These are phyloP conservation scores for Pontederia paniculata DNA, from an alignment of 176 grass and related monocot genomes.

Conservation along the genomic window DNA sequence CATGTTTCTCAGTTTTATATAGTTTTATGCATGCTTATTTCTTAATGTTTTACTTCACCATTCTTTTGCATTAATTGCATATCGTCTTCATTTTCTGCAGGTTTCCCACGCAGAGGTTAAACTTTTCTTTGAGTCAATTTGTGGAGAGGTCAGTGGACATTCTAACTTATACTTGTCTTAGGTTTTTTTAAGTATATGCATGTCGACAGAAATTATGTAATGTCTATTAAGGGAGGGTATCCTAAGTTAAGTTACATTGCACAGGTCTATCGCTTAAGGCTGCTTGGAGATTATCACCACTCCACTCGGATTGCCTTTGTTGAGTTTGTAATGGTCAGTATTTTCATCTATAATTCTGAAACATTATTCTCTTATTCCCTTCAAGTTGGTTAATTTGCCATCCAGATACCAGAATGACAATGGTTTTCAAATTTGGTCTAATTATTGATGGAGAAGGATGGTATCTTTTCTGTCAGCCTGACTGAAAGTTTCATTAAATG, in stretches of 20 bases:
- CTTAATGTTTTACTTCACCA: conserved; percentile 12
- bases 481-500: no score
- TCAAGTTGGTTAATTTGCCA: background rate
- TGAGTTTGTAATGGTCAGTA: conserved; percentile 93
- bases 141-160: conserved; percentile 67
- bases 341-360: background rate
- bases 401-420: background rate
- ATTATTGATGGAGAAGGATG: no score
- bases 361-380: background rate
- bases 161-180: conserved; percentile 14
- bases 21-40: conserved; percentile 11
- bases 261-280: conserved; percentile 83
- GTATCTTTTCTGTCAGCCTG: no score
- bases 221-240: conserved; percentile 22
- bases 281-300: conserved; percentile 98
- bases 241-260: conserved; percentile 5
- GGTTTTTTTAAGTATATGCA: background rate
- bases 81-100: conserved; percentile 33
- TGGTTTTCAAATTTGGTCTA: no score
- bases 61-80: background rate
- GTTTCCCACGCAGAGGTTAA: conserved; percentile 96
- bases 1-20: conserved; percentile 3
- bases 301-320: conserved; percentile 96
- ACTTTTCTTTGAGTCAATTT: conserved; percentile 95
- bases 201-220: conserved; percentile 16